These are phyloP conservation scores for Colletotrichum tamarilloi DNA, from an alignment of 2,329 filamentous ascomycete species.

Conservation along the genomic window DNA sequence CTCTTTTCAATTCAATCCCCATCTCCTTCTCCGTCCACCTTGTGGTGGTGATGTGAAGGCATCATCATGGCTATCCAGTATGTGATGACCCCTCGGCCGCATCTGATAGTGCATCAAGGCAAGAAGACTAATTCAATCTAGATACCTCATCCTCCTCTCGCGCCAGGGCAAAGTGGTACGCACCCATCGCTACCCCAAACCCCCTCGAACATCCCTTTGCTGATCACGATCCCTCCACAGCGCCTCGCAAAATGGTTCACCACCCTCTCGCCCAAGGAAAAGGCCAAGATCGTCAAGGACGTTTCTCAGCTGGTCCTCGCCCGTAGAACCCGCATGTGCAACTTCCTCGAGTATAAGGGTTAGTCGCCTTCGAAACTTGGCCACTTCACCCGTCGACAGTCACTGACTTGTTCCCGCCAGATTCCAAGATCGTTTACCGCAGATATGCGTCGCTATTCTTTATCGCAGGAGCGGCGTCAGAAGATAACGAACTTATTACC, in stretches of 20 bases:
- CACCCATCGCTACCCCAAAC: constrained; percentile 38
- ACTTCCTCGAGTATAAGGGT: constrained; percentile 99
- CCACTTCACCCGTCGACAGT: not conserved
- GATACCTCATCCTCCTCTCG: constrained; percentile 97
- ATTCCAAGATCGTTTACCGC: constrained; percentile 98
- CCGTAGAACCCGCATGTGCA: constrained; percentile 98
- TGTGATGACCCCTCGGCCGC: constrained; percentile 34
- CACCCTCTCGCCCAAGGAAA: constrained; percentile 95
- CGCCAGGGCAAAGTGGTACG: constrained; percentile 99
- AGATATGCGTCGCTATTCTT: constrained; percentile 99
- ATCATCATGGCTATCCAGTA: constrained; percentile 59
- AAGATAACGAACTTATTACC: constrained; percentile 97
- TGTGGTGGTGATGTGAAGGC: constrained; percentile 35
- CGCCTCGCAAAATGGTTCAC: constrained; percentile 99
- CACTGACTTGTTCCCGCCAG: constrained; percentile 57
- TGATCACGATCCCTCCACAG: constrained; percentile 58
- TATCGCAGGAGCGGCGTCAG: constrained; percentile 96
- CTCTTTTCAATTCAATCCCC: constrained; percentile 22
- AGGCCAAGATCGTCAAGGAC: constrained; percentile 99
- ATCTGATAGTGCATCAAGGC: not conserved
- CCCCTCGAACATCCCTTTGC: not conserved
- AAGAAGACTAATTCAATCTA: constrained; percentile 51
- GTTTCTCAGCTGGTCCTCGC: constrained; percentile 97
- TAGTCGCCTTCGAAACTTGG: constrained; percentile 19
- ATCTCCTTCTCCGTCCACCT: constrained; percentile 27